These are phyloP conservation scores for Apophysomyces ossiformis DNA, from an alignment of 371 early-diverging fungal genomes.

Conservation along the genomic window DNA sequence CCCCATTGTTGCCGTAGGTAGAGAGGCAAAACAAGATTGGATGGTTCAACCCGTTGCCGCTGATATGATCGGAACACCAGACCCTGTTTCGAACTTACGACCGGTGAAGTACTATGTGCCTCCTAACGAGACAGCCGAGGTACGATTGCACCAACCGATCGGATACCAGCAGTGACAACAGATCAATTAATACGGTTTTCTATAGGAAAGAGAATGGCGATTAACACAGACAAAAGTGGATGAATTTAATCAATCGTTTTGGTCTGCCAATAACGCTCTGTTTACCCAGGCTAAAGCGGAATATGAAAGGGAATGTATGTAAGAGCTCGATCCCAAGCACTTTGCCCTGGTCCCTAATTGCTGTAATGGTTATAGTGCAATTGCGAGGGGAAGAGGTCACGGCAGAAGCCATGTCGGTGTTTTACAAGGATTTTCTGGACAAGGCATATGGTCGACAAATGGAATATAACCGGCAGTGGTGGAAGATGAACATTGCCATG, in stretches of 20 bases:
- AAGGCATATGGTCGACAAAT: conserved; percentile 73
- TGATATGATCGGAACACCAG: conserved; percentile 71
- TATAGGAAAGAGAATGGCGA: conserved; percentile 58
- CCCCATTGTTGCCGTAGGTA: not conserved
- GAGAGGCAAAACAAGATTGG: conserved; percentile 7
- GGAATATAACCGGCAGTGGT: conserved; percentile 79
- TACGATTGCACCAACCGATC: conserved; percentile 19
- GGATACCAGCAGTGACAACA: not conserved
- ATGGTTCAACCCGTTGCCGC: conserved; percentile 36
- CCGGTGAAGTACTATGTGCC: conserved; percentile 70
- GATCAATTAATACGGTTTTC: not conserved
- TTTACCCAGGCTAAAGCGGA: conserved; percentile 68
- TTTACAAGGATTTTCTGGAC: conserved; percentile 79
- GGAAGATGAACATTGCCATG: conserved; percentile 71
- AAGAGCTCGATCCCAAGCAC: not conserved
- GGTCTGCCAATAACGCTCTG: conserved; percentile 74
- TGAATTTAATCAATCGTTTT: conserved; percentile 72
- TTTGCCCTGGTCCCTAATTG: not conserved
- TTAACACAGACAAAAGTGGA: conserved; percentile 61
- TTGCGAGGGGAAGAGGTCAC: conserved; percentile 56
- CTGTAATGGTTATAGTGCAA: conserved; percentile 27
- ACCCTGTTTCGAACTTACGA: conserved; percentile 73
- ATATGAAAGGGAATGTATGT: conserved; percentile 69
- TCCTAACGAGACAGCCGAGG: conserved; percentile 60
- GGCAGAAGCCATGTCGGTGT: conserved; percentile 74